Conservation (phyloP, 2,329 filamentous ascomycete species). For the Akanthomyces lecanii region DNA sequence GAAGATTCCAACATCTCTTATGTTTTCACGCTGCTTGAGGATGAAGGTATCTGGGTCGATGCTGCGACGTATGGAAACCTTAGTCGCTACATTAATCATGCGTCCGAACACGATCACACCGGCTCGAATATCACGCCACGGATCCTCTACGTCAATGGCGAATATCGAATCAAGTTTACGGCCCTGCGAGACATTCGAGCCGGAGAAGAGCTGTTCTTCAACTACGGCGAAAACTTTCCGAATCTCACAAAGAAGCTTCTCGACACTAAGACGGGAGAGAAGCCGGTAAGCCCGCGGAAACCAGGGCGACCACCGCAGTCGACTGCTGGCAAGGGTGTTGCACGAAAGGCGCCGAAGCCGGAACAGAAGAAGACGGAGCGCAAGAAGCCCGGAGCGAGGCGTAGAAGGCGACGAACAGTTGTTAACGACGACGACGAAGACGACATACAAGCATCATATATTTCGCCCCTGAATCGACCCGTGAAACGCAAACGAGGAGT, state of each 20-base stretch:
- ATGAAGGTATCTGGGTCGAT: conserved; percentile 65
- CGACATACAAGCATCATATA: not conserved
- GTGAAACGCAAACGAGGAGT: conserved; percentile 14
- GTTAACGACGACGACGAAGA: not conserved
- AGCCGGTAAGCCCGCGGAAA: conserved; percentile 26
- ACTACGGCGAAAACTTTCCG: conserved; percentile 69
- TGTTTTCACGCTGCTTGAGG: conserved; percentile 55
- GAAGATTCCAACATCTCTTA: conserved; percentile 60
- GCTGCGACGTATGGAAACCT: conserved; percentile 75
- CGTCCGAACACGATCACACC: conserved; percentile 45
- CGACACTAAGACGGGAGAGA: conserved; percentile 34
- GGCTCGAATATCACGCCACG: conserved; percentile 61
- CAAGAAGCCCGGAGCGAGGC: conserved; percentile 21
- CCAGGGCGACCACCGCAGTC: conserved; percentile 20
- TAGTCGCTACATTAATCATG: conserved; percentile 79
- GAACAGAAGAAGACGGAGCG: conserved; percentile 24
- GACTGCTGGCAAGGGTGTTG: conserved; percentile 21
- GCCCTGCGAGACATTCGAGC: conserved; percentile 62
- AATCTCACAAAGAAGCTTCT: conserved; percentile 49
- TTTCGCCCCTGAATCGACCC: not conserved
- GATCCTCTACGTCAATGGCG: conserved; percentile 69
- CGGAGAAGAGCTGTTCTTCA: conserved; percentile 77
- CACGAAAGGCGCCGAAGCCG: conserved; percentile 23
- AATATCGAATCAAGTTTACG: conserved; percentile 71
- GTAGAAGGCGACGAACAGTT: conserved; percentile 23